Evolutionary conservation across 148 eudicot species (phyloP).

Genomic region (Polygonum aviculare): DNA sequence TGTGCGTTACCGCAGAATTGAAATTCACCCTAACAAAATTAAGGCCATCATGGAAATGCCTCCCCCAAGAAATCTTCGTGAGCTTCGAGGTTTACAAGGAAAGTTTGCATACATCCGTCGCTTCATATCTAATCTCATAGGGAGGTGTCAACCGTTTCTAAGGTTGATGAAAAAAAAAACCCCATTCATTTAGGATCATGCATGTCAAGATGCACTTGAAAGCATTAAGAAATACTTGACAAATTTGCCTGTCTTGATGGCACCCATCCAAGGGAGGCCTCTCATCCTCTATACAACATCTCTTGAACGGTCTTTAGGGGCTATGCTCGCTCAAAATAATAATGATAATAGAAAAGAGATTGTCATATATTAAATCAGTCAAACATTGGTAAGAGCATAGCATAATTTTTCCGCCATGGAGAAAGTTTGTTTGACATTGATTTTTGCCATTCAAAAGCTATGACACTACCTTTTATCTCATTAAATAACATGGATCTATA

Average conservation of each 20-base stretch:
- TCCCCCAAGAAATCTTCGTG: background rate
- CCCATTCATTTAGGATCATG: background rate
- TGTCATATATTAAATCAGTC: background rate
- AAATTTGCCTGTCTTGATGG: background rate
- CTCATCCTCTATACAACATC: background rate
- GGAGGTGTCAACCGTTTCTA: constrained; percentile 3
- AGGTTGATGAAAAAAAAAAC: background rate
- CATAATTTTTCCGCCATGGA: background rate
- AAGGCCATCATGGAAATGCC: background rate
- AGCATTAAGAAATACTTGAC: background rate
- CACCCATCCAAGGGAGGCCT: background rate
- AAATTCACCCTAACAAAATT: background rate
- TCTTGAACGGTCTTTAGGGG: background rate
- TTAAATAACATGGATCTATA: background rate
- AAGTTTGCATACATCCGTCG: background rate
- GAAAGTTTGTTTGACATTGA: background rate
- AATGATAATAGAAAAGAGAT: background rate
- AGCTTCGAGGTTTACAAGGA: background rate
- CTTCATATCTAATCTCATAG: background rate
- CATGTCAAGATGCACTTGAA: background rate
- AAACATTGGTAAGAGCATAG: background rate
- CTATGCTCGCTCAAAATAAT: background rate
- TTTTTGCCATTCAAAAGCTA: background rate
- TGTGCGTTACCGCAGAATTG: background rate
- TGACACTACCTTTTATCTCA: background rate